phyloP scores from a whole-genome alignment of 2,329 filamentous ascomycete species.

The Lasiodiplodia theobromae region DNA sequence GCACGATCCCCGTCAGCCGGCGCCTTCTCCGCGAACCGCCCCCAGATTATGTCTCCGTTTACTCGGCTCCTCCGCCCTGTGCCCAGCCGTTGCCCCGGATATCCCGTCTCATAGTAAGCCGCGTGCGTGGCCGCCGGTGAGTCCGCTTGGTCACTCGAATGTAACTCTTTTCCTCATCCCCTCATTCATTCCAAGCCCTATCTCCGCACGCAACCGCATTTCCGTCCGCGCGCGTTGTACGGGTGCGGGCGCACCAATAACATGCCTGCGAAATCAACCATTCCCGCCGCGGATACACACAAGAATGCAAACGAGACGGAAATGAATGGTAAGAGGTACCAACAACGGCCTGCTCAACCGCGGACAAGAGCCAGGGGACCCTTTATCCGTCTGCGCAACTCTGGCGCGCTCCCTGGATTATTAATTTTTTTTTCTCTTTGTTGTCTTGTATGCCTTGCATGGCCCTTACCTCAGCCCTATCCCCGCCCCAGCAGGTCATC shows the following conservation, averaged over 20 bases:
- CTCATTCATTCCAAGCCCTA: constrained; percentile 6
- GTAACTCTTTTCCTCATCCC: constrained; percentile 7
- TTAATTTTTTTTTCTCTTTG: constrained; percentile 7
- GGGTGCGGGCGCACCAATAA: constrained; percentile 22
- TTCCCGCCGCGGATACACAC: not conserved
- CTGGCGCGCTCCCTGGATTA: constrained; percentile 1
- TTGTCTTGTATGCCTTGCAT: constrained; percentile 25
- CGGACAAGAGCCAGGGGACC: not conserved
- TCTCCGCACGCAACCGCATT: constrained; percentile 4
- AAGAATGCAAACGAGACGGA: constrained; percentile 4
- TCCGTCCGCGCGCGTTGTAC: constrained; percentile 17
- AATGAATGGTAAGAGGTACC: not conserved
- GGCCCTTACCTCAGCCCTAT: constrained; percentile 26
- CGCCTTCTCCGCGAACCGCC: constrained; percentile 22
- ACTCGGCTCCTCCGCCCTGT: constrained; percentile 26
- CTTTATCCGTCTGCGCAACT: not conserved
- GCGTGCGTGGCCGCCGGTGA: constrained; percentile 10
- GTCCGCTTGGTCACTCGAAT: constrained; percentile 16
- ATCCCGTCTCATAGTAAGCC: constrained; percentile 11
- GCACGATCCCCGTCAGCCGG: constrained; percentile 1
- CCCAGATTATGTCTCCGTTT: constrained; percentile 20
- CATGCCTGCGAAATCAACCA: constrained; percentile 9
- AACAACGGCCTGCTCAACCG: not conserved
- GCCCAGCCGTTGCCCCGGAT: constrained; percentile 16
- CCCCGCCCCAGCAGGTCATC: constrained; percentile 15